phyloP scores from a whole-genome alignment of 352 stramenopile species.

The Blastocystis sp. region DNA sequence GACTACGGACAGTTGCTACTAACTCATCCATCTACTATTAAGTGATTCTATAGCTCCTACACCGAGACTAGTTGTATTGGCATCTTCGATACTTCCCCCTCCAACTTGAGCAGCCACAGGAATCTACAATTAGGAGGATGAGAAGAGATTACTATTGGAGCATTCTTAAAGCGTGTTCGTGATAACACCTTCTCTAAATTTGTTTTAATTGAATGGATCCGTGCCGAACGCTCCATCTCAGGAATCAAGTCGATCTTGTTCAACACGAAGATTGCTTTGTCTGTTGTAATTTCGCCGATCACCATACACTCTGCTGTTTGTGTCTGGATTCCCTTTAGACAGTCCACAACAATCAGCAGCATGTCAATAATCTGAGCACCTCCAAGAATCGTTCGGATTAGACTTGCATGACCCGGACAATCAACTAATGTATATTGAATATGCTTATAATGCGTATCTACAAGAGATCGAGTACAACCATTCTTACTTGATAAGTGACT shows the following conservation, averaged over 20 bases:
- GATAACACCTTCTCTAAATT: conserved; percentile 72
- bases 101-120: conserved; percentile 39
- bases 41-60: background rate
- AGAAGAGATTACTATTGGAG: conserved; percentile 76
- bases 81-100: conserved; percentile 56
- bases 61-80: conserved; percentile 42
- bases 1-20: background rate
- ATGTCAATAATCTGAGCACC: conserved; percentile 97
- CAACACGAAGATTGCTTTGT: conserved; percentile 82
- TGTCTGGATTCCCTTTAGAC: conserved; percentile 89
- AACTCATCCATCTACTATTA: background rate
- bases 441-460: conserved; percentile 63
- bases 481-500: conserved; percentile 51
- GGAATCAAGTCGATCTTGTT: conserved; percentile 94
- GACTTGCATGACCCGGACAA: conserved; percentile 88
- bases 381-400: conserved; percentile 97
- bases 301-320: conserved; percentile 96
- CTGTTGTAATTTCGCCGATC: conserved; percentile 81
- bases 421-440: conserved; percentile 88
- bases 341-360: conserved; percentile 85
- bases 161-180: conserved; percentile 73
- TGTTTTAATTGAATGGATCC: conserved; percentile 71
- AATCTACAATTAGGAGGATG: conserved; percentile 4
- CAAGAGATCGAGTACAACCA: conserved; percentile 65
- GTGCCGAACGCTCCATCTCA: conserved; percentile 68